Evolutionary conservation across 2,329 filamentous ascomycete genomes (phyloP), one percentile per base, ranked within the genome.

Genomic region (Amphichorda felina): DNA sequence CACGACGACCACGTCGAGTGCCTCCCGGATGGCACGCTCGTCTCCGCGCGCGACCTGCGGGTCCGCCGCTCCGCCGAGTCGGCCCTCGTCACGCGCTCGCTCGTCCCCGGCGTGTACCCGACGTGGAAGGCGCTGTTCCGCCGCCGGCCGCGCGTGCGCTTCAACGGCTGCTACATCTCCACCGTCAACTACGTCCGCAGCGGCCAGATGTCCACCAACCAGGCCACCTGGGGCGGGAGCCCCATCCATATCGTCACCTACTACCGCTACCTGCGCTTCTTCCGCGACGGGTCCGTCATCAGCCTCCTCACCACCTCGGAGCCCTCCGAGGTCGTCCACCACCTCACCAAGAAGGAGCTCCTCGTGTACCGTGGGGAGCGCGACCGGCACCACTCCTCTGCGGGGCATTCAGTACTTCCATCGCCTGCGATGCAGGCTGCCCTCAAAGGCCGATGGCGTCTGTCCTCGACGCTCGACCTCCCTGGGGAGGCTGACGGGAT

Each of bases 201-300:
- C 1, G 91, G 91, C 22, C 82, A 82, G 40, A 70, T 79, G 9
- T 79, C 76, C 3, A 70, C 73, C 15, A 80, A 78, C 43, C 78
- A 77, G 37, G 61, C 81, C 14, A 80, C 82, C 2, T 94, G 88
- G 85, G 64, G 66, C 48, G 80, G 73, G 17, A 38, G 37, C 24
- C 88, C 88, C 8, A 81, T 96, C 25, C 87, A 94, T 54, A 93
- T 96, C 39, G 87, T 98, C 33, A 98, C 91, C 1, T 98, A 96
- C 61, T 98, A 94, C 62, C 85, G 91, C 39, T 98, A 96, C 59
- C 72, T 98, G 4, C 83, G 91, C 36, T 91, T 98, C 63, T 91
- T 91, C 62, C 82, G 87, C 17, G 85, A 96, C 55, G 91, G 91
- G 19, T 81, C 82, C 2, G 76, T 72, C 43, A 78, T 96, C 40